Evolutionary conservation across 768 basidiomycete genomes (phyloP).

Genomic region (Mycena polygramma): DNA sequence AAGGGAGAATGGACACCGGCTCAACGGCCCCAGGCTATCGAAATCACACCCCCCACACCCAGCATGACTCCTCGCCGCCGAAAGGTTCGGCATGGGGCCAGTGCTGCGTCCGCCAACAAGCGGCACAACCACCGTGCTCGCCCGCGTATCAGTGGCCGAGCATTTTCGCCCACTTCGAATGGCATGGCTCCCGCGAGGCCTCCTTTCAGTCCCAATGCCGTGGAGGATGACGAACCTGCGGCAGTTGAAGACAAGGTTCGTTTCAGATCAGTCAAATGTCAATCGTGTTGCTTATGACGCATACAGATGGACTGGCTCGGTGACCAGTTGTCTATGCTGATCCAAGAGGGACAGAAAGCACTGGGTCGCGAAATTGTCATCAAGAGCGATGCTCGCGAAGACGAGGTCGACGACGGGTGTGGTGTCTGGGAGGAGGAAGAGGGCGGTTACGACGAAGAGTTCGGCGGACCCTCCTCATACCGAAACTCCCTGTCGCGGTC

Average conservation of each 20-base stretch:
- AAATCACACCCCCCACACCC: conserved; percentile 49
- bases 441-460: conserved; percentile 37
- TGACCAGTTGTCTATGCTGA: conserved; percentile 74
- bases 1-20: conserved; percentile 35
- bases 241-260: conserved; percentile 63
- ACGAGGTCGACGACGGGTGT: conserved; percentile 82
- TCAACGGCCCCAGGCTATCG: conserved; percentile 46
- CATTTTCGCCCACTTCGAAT: conserved; percentile 46
- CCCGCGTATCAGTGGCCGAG: conserved; percentile 36
- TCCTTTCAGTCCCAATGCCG: conserved; percentile 52
- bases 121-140: conserved; percentile 47
- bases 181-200: conserved; percentile 52
- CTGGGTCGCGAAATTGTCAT: conserved; percentile 84
- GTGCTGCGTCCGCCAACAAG: conserved; percentile 45
- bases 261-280: conserved; percentile 17
- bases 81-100: conserved; percentile 49
- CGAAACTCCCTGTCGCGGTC: conserved; percentile 38
- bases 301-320: conserved; percentile 88
- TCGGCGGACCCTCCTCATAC: conserved; percentile 32
- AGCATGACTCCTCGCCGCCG: conserved; percentile 50
- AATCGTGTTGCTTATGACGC: not conserved
- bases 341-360: conserved; percentile 84
- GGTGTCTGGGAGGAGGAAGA: conserved; percentile 83
- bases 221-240: conserved; percentile 47
- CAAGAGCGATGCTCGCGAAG: conserved; percentile 79